phyloP scores from a whole-genome alignment of 805 yeast genomes.

The Starmerella floricola region DNA sequence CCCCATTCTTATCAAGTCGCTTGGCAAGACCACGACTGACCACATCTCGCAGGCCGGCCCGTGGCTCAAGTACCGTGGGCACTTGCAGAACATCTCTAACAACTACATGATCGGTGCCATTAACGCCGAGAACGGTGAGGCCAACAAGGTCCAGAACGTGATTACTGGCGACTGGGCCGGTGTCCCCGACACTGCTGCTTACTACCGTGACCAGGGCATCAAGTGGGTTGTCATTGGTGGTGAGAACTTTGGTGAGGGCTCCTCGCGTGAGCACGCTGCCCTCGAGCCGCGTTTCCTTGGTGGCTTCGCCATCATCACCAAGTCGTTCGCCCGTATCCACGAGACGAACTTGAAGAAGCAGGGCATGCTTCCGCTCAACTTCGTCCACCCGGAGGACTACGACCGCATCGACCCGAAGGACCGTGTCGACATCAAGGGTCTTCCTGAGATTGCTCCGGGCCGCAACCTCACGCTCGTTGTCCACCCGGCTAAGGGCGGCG shows the following conservation, averaged over 20 bases:
- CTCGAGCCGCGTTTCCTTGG: slow-evolving; percentile 98
- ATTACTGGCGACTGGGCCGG: slow-evolving; percentile 85
- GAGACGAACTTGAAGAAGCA: slow-evolving; percentile 99
- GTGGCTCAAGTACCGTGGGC: slow-evolving; percentile 99
- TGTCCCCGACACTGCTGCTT: slow-evolving; percentile 94
- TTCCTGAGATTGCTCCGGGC: slow-evolving; percentile 82
- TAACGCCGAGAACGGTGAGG: slow-evolving; percentile 91
- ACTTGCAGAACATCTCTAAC: slow-evolving; percentile 94
- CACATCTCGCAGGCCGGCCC: slow-evolving; percentile 99
- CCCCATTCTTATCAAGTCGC: slow-evolving; percentile 92
- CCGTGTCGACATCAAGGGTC: slow-evolving; percentile 75
- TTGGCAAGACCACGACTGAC: slow-evolving; percentile 98
- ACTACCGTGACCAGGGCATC: slow-evolving; percentile 85
- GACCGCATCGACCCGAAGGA: slow-evolving; percentile 88
- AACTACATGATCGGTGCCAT: slow-evolving; percentile 99
- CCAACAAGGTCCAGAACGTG: slow-evolving; percentile 78
- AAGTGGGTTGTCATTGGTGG: slow-evolving; percentile 98
- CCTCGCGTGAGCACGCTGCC: slow-evolving; percentile 99
- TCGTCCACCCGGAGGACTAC: slow-evolving; percentile 76
- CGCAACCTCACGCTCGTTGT: slow-evolving; percentile 71
- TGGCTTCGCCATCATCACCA: slow-evolving; percentile 94
- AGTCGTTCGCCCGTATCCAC: slow-evolving; percentile 97
- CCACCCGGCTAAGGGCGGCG: slow-evolving; percentile 53
- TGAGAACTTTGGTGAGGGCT: slow-evolving; percentile 99
- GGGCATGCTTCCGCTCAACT: slow-evolving; percentile 96